phyloP scores from a whole-genome alignment of 2,329 filamentous ascomycete genomes.

The Epicoccum nigrum region DNA sequence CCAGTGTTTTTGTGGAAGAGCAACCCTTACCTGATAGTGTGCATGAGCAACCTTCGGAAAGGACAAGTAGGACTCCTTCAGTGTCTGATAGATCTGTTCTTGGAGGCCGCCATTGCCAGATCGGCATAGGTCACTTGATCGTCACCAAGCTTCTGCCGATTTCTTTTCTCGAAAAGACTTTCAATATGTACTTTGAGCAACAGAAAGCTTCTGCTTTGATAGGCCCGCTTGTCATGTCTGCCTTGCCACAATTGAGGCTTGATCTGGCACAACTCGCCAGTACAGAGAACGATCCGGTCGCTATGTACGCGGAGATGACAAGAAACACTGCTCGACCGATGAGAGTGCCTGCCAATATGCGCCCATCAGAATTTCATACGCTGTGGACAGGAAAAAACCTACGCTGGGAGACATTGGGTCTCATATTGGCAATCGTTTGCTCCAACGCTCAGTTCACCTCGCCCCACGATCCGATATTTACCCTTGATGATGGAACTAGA shows the following conservation, averaged over 20 bases:
- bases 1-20: constrained; percentile 42
- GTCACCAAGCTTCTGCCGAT: constrained; percentile 40
- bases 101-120: constrained; percentile 39
- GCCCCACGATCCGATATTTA: constrained; percentile 40
- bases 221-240: constrained; percentile 38
- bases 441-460: constrained; percentile 40
- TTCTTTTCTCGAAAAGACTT: constrained; percentile 35
- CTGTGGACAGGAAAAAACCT: constrained; percentile 43
- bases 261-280: constrained; percentile 36
- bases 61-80: constrained; percentile 31
- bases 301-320: constrained; percentile 40
- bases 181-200: constrained; percentile 36
- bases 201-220: constrained; percentile 36
- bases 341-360: constrained; percentile 40
- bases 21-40: constrained; percentile 37
- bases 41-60: constrained; percentile 38
- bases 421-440: constrained; percentile 36
- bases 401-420: constrained; percentile 43
- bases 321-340: constrained; percentile 40
- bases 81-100: constrained; percentile 20
- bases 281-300: constrained; percentile 24
- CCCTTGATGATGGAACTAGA: constrained; percentile 37
- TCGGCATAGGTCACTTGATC: constrained; percentile 34
- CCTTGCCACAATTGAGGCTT: constrained; percentile 39
- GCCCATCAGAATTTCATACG: constrained; percentile 41